Evolutionary conservation across 352 stramenopile genomes (phyloP).

Genomic region (Globisporangium recalcitrans): DNA sequence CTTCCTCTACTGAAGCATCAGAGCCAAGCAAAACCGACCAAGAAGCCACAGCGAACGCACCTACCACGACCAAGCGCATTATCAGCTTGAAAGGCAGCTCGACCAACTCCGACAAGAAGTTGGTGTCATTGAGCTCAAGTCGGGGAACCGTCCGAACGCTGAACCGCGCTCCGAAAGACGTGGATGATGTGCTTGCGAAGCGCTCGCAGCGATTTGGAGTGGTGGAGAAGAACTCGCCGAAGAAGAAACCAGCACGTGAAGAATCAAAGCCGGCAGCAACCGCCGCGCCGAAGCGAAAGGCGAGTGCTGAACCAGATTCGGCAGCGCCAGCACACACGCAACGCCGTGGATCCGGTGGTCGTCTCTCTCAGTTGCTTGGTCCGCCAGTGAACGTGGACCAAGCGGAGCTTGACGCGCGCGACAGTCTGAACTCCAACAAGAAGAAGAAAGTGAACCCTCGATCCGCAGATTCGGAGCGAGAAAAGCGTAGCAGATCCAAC

Average conservation of each 20-base stretch:
- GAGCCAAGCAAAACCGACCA: conserved; percentile 11
- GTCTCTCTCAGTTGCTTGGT: conserved; percentile 47
- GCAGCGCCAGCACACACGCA: conserved; percentile 4
- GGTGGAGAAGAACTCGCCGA: conserved; percentile 30
- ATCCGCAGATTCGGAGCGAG: conserved; percentile 11
- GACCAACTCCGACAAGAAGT: conserved; percentile 34
- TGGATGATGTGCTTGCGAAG: conserved; percentile 53
- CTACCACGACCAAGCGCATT: conserved; percentile 37
- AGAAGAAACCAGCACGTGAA: conserved; percentile 20
- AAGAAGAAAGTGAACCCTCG: conserved; percentile 40
- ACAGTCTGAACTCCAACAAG: conserved; percentile 52
- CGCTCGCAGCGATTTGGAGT: conserved; percentile 76
- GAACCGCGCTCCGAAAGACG: conserved; percentile 33
- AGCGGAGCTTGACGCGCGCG: conserved; percentile 63
- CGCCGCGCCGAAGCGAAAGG: conserved; percentile 19
- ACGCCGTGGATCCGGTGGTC: conserved; percentile 18
- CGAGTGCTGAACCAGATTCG: conserved; percentile 13
- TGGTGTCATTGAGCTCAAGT: conserved; percentile 38
- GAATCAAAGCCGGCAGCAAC: conserved; percentile 24
- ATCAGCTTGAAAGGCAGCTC: conserved; percentile 54
- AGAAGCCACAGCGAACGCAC: conserved; percentile 9
- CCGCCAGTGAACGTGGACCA: conserved; percentile 77
- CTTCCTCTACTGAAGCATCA: conserved; percentile 7
- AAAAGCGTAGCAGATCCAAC: conserved; percentile 8
- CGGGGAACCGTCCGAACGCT: conserved; percentile 52